Evolutionary conservation across 306 rosid genomes (phyloP).

Genomic region (Quercus parvula): DNA sequence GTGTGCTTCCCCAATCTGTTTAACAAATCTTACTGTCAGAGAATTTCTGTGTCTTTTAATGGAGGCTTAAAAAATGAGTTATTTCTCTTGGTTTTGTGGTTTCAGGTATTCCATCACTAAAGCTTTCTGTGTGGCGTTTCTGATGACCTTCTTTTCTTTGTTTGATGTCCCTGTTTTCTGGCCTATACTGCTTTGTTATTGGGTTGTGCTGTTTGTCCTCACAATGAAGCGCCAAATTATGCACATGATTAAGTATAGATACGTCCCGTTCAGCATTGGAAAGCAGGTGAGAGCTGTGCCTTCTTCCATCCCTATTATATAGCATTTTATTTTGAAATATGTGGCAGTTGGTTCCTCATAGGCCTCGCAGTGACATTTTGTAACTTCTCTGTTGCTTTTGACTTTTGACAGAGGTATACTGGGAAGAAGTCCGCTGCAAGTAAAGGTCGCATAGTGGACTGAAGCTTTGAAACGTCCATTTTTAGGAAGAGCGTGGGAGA

Average conservation of each 20-base stretch:
- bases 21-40: not conserved
- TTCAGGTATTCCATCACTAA: slow-evolving; percentile 67
- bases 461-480: slow-evolving; percentile 13
- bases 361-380: not conserved
- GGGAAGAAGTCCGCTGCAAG: slow-evolving; percentile 40
- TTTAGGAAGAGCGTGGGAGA: slow-evolving; percentile 14
- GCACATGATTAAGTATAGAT: slow-evolving; percentile 70
- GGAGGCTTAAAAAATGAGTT: not conserved
- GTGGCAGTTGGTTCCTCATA: not conserved
- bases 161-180: slow-evolving; percentile 72
- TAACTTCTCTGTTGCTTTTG: slow-evolving; percentile 19
- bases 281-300: slow-evolving; percentile 48
- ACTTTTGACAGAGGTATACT: slow-evolving; percentile 46
- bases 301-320: not conserved
- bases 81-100: slow-evolving; percentile 9
- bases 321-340: not conserved
- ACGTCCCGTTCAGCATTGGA: slow-evolving; percentile 59
- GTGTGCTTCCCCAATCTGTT: not conserved
- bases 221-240: slow-evolving; percentile 75
- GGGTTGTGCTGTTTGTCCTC: slow-evolving; percentile 61
- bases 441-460: slow-evolving; percentile 40
- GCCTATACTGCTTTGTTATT: slow-evolving; percentile 65
- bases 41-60: not conserved
- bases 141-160: slow-evolving; percentile 61
- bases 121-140: slow-evolving; percentile 57